Percentiles rank a stretch among this genome's conserved stretches.
phyloP scores from a whole-genome alignment of 148 eudicot genomes.

The Diospyros lotus region DNA sequence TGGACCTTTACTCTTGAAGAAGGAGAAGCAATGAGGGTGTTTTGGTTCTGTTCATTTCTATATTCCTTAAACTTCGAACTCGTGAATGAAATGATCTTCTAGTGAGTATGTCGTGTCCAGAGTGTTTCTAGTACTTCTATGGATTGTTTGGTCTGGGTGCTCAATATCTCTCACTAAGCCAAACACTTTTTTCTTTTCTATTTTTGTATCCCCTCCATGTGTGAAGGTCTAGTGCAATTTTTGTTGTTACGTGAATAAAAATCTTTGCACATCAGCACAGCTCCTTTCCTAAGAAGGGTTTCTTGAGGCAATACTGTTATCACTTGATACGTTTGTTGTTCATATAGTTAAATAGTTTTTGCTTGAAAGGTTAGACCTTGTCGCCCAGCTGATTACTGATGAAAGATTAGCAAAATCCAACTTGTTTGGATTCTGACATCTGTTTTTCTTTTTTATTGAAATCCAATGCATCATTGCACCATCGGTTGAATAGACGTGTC shows the following conservation, averaged over 20 bases:
- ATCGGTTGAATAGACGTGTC: neutral
- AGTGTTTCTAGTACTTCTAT: neutral
- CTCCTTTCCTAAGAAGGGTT: neutral
- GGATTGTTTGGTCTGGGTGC: neutral
- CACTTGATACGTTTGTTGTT: neutral
- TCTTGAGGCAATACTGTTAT: too few species aligned
- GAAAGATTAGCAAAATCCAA: neutral
- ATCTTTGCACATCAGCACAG: neutral
- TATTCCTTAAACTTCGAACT: neutral
- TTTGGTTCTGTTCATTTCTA: neutral
- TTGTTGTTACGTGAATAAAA: neutral
- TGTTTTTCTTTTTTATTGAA: neutral
- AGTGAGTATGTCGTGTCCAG: neutral
- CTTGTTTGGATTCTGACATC: neutral
- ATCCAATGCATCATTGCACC: neutral
- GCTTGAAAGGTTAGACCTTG: neutral
- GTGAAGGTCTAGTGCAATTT: neutral
- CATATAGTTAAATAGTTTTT: neutral
- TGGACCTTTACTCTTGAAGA: constrained; percentile 91
- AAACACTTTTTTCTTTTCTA: neutral
- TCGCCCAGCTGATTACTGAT: neutral
- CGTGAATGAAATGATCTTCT: neutral
- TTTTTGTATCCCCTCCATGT: neutral
- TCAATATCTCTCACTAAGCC: neutral
- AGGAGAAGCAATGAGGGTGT: constrained; percentile 27